Evolutionary conservation across 1,139 yeast species (phyloP).

Genomic region (Kurtzmaniella quercitrusa): DNA sequence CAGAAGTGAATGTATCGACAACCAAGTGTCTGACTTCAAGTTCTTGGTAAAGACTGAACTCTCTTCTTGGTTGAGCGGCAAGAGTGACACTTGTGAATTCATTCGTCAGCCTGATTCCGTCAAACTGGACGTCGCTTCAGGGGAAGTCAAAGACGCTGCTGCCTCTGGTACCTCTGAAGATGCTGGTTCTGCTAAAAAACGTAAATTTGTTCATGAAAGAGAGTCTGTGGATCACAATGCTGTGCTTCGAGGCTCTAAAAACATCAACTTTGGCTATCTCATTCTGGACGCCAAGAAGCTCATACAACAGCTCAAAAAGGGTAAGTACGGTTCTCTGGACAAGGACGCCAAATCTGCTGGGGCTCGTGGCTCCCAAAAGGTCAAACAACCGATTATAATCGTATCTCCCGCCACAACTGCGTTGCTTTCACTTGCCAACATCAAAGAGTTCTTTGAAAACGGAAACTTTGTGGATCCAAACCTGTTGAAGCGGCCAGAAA

Average conservation of each 20-base stretch:
- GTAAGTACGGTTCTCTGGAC: slow-evolving; percentile 15
- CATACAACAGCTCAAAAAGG: slow-evolving; percentile 49
- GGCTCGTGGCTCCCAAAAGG: slow-evolving; percentile 10
- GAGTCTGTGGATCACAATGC: slow-evolving; percentile 74
- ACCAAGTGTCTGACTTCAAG: slow-evolving; percentile 65
- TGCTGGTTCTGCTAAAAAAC: slow-evolving; percentile 10
- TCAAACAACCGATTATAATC: slow-evolving; percentile 84
- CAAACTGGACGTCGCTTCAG: slow-evolving; percentile 5
- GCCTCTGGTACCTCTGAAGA: slow-evolving; percentile 7
- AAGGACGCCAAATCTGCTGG: not conserved
- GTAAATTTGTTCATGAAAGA: slow-evolving; percentile 51
- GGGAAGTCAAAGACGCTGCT: slow-evolving; percentile 7
- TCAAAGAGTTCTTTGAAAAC: slow-evolving; percentile 75
- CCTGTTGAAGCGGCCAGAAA: slow-evolving; percentile 28
- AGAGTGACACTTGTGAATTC: slow-evolving; percentile 53
- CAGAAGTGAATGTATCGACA: slow-evolving; percentile 64
- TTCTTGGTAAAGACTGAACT: slow-evolving; percentile 86
- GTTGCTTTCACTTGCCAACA: slow-evolving; percentile 71
- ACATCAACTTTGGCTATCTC: slow-evolving; percentile 68
- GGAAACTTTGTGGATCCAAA: slow-evolving; percentile 67
- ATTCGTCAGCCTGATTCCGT: slow-evolving; percentile 21
- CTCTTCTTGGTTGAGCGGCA: slow-evolving; percentile 74
- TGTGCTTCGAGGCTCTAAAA: slow-evolving; percentile 72
- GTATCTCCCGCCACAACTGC: slow-evolving; percentile 96
- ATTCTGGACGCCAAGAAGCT: slow-evolving; percentile 68